Evolutionary conservation across 2,329 filamentous ascomycete species (phyloP).

Genomic region (Neofusicoccum parvum): DNA sequence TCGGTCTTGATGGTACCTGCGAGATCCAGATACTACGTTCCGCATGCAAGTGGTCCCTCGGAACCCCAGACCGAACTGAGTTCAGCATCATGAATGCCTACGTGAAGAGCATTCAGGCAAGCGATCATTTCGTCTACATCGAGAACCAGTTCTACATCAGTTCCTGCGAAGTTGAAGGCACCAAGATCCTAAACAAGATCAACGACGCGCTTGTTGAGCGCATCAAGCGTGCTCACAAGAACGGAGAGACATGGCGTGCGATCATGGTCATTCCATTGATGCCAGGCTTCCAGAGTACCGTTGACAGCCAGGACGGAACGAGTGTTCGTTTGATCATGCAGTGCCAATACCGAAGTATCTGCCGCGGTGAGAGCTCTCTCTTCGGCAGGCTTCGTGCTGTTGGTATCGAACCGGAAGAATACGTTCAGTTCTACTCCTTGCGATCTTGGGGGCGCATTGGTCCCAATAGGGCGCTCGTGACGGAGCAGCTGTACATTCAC

Average conservation of each 20-base stretch:
- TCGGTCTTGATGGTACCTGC: slow-evolving; percentile 90
- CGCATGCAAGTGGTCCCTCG: slow-evolving; percentile 87
- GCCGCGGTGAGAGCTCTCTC: slow-evolving; percentile 86
- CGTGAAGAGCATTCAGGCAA: slow-evolving; percentile 89
- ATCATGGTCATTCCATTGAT: slow-evolving; percentile 91
- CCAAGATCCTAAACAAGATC: slow-evolving; percentile 88
- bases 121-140: slow-evolving; percentile 96
- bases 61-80: slow-evolving; percentile 79
- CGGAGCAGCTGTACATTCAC: slow-evolving; percentile 97
- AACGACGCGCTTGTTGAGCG: slow-evolving; percentile 93
- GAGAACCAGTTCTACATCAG: slow-evolving; percentile 99
- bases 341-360: slow-evolving; percentile 95
- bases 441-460: slow-evolving; percentile 92
- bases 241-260: slow-evolving; percentile 86
- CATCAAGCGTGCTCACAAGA: slow-evolving; percentile 79
- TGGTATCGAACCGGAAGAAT: slow-evolving; percentile 90
- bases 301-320: slow-evolving; percentile 90
- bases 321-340: slow-evolving; percentile 95
- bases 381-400: slow-evolving; percentile 79
- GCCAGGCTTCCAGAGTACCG: slow-evolving; percentile 98
- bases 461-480: slow-evolving; percentile 77
- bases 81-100: slow-evolving; percentile 97
- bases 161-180: slow-evolving; percentile 83
- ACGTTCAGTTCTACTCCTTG: slow-evolving; percentile 92
- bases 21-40: slow-evolving; percentile 96